These are phyloP conservation scores for Penicillium fuscoglaucum DNA, from an alignment of 2,329 filamentous ascomycete species.

Conservation along the genomic window DNA sequence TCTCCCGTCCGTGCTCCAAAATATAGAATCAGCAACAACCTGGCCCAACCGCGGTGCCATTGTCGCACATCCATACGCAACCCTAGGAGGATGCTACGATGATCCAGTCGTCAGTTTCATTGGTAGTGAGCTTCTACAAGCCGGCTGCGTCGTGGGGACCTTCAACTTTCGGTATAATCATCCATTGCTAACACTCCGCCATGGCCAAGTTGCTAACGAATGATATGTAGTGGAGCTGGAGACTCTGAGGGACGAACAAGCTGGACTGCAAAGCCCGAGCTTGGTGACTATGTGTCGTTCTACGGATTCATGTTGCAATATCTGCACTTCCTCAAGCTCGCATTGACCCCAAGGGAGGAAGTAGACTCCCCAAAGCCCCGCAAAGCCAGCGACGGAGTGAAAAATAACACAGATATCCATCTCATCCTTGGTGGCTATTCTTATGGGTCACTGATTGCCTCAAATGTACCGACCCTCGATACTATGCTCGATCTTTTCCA, in stretches of 20 bases:
- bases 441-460: constrained; percentile 82
- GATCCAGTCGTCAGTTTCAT: constrained; percentile 74
- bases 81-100: constrained; percentile 81
- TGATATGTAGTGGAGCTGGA: constrained; percentile 66
- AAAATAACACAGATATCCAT: constrained; percentile 20
- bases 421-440: constrained; percentile 79
- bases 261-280: constrained; percentile 81
- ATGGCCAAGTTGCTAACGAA: constrained; percentile 15
- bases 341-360: neutral
- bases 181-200: neutral
- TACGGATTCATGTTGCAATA: constrained; percentile 79
- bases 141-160: constrained; percentile 75
- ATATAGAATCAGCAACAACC: constrained; percentile 19
- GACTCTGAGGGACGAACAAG: constrained; percentile 75
- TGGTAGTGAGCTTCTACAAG: constrained; percentile 63
- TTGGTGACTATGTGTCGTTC: constrained; percentile 78
- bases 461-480: constrained; percentile 62
- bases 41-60: constrained; percentile 58
- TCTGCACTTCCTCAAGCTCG: constrained; percentile 56
- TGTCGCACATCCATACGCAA: constrained; percentile 87
- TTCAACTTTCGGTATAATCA: constrained; percentile 80
- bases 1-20: constrained; percentile 54
- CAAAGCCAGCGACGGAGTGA: neutral
- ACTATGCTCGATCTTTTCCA: constrained; percentile 63
- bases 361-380: neutral